These are phyloP conservation scores for Huntiella omanensis DNA, from an alignment of 2,329 filamentous ascomycete genomes.

Conservation along the genomic window DNA sequence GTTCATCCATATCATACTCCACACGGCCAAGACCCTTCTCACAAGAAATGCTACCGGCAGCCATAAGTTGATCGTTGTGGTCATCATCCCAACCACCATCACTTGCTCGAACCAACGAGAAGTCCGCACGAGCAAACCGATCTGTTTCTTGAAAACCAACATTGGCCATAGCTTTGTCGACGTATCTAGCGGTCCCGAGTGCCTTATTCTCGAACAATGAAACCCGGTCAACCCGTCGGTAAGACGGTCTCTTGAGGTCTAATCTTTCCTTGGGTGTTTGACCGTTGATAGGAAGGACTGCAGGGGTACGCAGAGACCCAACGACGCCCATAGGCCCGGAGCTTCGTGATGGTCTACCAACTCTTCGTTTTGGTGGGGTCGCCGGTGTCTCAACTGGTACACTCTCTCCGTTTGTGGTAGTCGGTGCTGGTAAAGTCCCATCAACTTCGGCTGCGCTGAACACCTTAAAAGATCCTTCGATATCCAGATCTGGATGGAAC, in stretches of 20 bases:
- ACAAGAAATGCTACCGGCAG: conserved; percentile 17
- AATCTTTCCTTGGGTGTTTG: conserved; percentile 66
- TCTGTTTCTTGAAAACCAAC: conserved; percentile 94
- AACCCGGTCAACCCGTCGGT: conserved; percentile 62
- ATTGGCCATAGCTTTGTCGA: conserved; percentile 90
- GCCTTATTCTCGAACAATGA: conserved; percentile 67
- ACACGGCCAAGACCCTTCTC: conserved; percentile 50
- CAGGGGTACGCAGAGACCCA: conserved; percentile 34
- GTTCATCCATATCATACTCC: conserved; percentile 99
- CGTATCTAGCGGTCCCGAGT: conserved; percentile 71
- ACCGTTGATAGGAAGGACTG: conserved; percentile 56
- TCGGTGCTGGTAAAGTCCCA: conserved; percentile 36
- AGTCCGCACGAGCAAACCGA: conserved; percentile 61
- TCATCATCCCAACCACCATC: conserved; percentile 43
- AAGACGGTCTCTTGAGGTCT: conserved; percentile 58
- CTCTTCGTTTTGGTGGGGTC: conserved; percentile 25
- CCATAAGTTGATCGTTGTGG: conserved; percentile 6
- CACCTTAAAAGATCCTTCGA: conserved; percentile 60
- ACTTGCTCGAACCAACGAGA: conserved; percentile 46
- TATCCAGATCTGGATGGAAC: conserved; percentile 88
- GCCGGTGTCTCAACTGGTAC: conserved; percentile 11
- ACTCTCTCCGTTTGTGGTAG: not conserved
- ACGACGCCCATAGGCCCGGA: conserved; percentile 23
- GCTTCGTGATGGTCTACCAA: conserved; percentile 31
- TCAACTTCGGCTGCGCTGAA: conserved; percentile 76